A percentile compares a stretch with the other conserved stretches of the same genome.
These are phyloP conservation scores for Lachnum nothofagi DNA, from an alignment of 2,329 filamentous ascomycete genomes.

Conservation along the genomic window DNA sequence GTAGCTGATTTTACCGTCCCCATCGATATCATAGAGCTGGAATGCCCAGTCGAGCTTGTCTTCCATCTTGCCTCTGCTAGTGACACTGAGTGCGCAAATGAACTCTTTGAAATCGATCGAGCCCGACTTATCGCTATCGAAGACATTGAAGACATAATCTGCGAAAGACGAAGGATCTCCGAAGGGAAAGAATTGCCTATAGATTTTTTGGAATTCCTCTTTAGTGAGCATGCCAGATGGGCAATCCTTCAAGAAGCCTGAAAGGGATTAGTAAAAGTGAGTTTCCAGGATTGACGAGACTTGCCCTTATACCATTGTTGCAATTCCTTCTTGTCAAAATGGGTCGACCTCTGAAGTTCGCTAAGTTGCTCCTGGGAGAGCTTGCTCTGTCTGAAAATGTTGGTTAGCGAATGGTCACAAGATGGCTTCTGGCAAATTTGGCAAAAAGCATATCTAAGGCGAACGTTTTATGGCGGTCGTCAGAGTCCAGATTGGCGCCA, in stretches of 20 bases:
- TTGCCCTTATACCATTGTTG: conserved; percentile 99
- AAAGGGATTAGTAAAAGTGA: neutral
- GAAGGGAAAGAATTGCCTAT: conserved; percentile 98
- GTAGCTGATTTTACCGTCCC: conserved; percentile 97
- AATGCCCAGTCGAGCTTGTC: conserved; percentile 99
- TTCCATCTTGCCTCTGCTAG: conserved; percentile 96
- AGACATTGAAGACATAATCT: conserved; percentile 98
- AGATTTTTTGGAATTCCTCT: conserved; percentile 99
- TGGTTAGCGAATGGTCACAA: conserved; percentile 12
- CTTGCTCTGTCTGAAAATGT: conserved; percentile 77
- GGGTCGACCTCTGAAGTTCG: conserved; percentile 92
- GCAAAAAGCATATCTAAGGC: too few species aligned
- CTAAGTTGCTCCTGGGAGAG: conserved; percentile 92
- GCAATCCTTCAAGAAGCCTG: conserved; percentile 97
- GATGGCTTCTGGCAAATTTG: neutral
- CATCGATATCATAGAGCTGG: conserved; percentile 98
- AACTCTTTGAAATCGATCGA: conserved; percentile 99
- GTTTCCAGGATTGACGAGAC: conserved; percentile 26
- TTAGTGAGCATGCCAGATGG: conserved; percentile 95
- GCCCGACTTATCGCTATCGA: conserved; percentile 94
- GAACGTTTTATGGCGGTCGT: too few species aligned
- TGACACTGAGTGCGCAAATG: conserved; percentile 95
- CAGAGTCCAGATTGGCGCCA: too few species aligned
- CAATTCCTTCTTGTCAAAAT: conserved; percentile 99
- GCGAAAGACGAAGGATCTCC: conserved; percentile 96